Evolutionary conservation across 179 eudicot species (phyloP).

Genomic region (Gypsophila paniculata): DNA sequence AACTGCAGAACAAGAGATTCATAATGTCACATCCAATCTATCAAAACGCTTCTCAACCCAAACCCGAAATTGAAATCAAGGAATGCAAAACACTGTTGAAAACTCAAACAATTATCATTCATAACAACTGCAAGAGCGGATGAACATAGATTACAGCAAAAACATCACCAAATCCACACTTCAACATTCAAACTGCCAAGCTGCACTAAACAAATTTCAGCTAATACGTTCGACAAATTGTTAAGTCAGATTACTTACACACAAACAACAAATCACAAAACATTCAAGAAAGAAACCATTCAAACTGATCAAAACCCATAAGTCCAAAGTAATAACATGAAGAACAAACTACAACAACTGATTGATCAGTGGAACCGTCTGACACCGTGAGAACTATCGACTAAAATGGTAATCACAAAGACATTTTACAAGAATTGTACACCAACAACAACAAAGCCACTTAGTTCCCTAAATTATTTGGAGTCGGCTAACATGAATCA

Average conservation of each 20-base stretch:
- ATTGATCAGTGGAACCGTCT: too few species aligned
- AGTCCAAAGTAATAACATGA: conserved; percentile 15
- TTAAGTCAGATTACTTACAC: background rate
- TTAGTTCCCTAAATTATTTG: too few species aligned
- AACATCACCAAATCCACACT: conserved; percentile 7
- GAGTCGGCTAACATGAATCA: too few species aligned
- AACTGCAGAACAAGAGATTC: background rate
- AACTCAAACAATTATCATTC: background rate
- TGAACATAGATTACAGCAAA: background rate
- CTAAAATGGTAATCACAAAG: background rate
- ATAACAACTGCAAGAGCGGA: background rate
- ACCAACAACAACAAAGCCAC: conserved; percentile 4
- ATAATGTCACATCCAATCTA: background rate
- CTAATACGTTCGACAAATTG: background rate
- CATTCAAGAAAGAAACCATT: conserved; percentile 7
- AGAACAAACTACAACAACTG: background rate
- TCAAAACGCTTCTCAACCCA: background rate
- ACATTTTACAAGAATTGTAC: conserved; percentile 13
- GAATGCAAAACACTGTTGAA: background rate
- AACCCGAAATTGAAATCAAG: background rate
- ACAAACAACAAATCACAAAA: background rate
- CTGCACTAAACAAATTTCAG: background rate
- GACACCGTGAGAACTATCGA: too few species aligned
- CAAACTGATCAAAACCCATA: conserved; percentile 3
- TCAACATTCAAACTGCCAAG: conserved; percentile 8